phyloP scores from a whole-genome alignment of 441 rosid species.

The Populus trichocarpa region DNA sequence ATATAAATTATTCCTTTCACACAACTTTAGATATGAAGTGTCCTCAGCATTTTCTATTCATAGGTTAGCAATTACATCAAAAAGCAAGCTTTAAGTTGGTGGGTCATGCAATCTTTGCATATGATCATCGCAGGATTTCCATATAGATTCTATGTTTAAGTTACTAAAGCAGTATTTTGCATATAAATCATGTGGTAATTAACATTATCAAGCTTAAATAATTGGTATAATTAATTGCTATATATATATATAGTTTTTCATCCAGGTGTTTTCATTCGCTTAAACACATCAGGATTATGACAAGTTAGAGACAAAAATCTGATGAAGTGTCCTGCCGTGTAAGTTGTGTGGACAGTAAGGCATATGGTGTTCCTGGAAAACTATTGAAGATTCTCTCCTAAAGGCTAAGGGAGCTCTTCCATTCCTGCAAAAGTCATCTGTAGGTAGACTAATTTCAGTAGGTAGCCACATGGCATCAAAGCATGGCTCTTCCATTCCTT shows the following conservation, averaged over 20 bases:
- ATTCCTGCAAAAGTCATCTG: background rate
- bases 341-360: constrained; percentile 10
- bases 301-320: constrained; percentile 6
- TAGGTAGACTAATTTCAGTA: background rate
- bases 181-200: background rate
- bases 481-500: constrained; percentile 21
- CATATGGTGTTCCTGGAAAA: background rate
- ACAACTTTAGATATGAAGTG: constrained; percentile 9
- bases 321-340: background rate
- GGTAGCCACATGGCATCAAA: constrained; percentile 13
- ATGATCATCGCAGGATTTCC: background rate
- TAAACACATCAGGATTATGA: background rate
- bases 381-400: constrained; percentile 10
- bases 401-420: constrained; percentile 3
- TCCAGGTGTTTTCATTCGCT: background rate
- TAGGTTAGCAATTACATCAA: background rate
- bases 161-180: background rate
- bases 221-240: too few species aligned
- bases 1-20: constrained; percentile 28
- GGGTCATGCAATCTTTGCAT: background rate
- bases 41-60: background rate
- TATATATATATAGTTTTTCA: background rate
- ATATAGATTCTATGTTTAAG: background rate
- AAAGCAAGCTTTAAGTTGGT: background rate
- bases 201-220: background rate